Conservation (phyloP, 495 filamentous ascomycete species). For the Sabuloglossum arenarium region DNA sequence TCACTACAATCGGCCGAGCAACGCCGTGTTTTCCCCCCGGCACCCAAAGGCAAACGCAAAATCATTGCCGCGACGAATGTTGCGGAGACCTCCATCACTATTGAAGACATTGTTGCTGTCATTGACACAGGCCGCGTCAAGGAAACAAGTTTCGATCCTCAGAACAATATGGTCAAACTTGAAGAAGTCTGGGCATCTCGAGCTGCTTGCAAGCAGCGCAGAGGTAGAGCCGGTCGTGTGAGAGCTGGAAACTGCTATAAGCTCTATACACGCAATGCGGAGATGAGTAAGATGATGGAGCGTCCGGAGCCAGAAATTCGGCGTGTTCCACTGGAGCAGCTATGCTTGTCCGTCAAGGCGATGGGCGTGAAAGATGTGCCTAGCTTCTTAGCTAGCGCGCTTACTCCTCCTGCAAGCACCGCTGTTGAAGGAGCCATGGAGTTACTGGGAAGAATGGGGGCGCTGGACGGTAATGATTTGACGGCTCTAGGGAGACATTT, state of each 20-base stretch:
- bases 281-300: constrained; percentile 60
- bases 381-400: constrained; percentile 60
- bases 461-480: constrained; percentile 61
- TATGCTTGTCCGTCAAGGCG: constrained; percentile 81
- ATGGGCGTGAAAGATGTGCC: constrained; percentile 77
- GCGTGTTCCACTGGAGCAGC: constrained; percentile 79
- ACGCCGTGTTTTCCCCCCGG: constrained; percentile 55
- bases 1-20: constrained; percentile 77
- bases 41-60: constrained; percentile 68
- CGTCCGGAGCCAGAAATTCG: constrained; percentile 86
- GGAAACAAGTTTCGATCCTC: constrained; percentile 83
- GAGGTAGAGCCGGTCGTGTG: constrained; percentile 84
- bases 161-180: constrained; percentile 84
- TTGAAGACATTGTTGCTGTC: constrained; percentile 89
- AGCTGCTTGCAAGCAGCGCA: constrained; percentile 90
- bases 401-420: constrained; percentile 65
- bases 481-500: constrained; percentile 83
- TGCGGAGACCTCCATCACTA: constrained; percentile 95
- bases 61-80: constrained; percentile 91
- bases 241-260: constrained; percentile 86
- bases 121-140: constrained; percentile 92
- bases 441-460: constrained; percentile 67
- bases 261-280: constrained; percentile 70
- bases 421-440: constrained; percentile 70
- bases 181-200: constrained; percentile 89